A percentile compares a stretch with the other conserved stretches of the same genome.
Evolutionary conservation across 192 early-diverging fungal species (phyloP).

Genomic region (Coemansia sp.): DNA sequence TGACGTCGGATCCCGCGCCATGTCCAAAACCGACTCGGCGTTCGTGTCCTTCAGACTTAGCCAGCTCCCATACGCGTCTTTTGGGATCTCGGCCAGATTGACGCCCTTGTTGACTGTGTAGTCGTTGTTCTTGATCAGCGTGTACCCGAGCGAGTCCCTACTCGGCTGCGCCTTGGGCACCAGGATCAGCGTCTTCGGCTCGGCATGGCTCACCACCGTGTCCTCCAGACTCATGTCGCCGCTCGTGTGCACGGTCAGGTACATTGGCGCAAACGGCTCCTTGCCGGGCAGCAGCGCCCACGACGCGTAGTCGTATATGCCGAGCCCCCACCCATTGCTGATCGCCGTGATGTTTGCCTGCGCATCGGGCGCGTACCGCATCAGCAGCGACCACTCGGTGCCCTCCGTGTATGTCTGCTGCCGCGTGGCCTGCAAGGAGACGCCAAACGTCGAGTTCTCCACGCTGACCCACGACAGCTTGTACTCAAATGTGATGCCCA

Average conservation of each 20-base stretch:
- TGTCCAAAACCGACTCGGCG: conserved; percentile 11
- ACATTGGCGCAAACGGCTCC: conserved; percentile 17
- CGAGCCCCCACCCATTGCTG: conserved; percentile 35
- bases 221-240: conserved; percentile 39
- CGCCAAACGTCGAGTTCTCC: conserved; percentile 36
- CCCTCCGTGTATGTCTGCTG: conserved; percentile 13
- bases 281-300: conserved; percentile 36
- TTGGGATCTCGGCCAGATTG: conserved; percentile 40
- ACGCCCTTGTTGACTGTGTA: conserved; percentile 29
- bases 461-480: conserved; percentile 42
- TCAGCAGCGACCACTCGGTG: conserved; percentile 33
- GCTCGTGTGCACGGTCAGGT: conserved; percentile 33
- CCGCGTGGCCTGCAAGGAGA: conserved; percentile 19
- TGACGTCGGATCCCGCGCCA: background rate
- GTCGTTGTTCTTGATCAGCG: conserved; percentile 16
- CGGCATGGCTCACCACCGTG: conserved; percentile 24
- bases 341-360: conserved; percentile 33
- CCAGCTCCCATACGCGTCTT: conserved; percentile 34
- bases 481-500: conserved; percentile 42
- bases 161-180: conserved; percentile 9
- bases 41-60: conserved; percentile 4
- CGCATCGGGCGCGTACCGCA: conserved; percentile 30
- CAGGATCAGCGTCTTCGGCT: conserved; percentile 20
- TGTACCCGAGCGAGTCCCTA: conserved; percentile 9
- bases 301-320: conserved; percentile 37